Percentiles rank a stretch among this genome's conserved stretches.
Evolutionary conservation across 345 rosid species (phyloP).

Genomic region (Eucalyptus pumila): DNA sequence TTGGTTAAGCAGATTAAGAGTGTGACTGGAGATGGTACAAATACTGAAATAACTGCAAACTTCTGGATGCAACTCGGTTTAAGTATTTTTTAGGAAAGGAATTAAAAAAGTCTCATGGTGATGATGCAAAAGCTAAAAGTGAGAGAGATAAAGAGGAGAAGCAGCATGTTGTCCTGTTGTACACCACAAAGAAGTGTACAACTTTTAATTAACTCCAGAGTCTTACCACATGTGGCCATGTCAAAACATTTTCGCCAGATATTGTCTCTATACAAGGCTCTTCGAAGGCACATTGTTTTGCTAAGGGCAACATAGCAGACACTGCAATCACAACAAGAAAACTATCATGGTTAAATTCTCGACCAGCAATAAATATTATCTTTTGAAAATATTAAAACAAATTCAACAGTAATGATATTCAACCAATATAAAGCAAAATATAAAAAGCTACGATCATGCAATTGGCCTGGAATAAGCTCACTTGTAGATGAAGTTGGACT

Average conservation of each 20-base stretch:
- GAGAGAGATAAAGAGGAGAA: not conserved
- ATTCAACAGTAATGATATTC: not conserved
- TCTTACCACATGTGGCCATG: conserved; percentile 93
- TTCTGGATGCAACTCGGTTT: not conserved
- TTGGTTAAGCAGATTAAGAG: not conserved
- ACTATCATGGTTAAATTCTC: not conserved
- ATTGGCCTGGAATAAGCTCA: not conserved
- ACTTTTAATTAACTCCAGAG: not conserved
- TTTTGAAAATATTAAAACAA: not conserved
- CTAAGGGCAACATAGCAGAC: conserved; percentile 95
- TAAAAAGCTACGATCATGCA: not conserved
- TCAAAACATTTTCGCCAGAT: conserved; percentile 75
- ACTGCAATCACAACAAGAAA: conserved; percentile 33
- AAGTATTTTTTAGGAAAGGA: not conserved
- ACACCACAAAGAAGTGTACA: not conserved
- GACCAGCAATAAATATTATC: not conserved
- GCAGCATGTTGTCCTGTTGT: not conserved
- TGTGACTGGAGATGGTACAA: not conserved
- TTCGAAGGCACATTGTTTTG: conserved; percentile 93
- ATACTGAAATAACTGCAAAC: not conserved
- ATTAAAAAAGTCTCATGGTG: not conserved
- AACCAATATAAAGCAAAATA: not conserved
- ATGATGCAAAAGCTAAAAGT: not conserved
- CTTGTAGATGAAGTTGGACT: not conserved
- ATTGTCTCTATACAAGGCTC: conserved; percentile 94